A percentile compares a stretch with the other conserved stretches of the same genome.
phyloP scores from a whole-genome alignment of 345 rosid genomes.

The Populus deltoides region DNA sequence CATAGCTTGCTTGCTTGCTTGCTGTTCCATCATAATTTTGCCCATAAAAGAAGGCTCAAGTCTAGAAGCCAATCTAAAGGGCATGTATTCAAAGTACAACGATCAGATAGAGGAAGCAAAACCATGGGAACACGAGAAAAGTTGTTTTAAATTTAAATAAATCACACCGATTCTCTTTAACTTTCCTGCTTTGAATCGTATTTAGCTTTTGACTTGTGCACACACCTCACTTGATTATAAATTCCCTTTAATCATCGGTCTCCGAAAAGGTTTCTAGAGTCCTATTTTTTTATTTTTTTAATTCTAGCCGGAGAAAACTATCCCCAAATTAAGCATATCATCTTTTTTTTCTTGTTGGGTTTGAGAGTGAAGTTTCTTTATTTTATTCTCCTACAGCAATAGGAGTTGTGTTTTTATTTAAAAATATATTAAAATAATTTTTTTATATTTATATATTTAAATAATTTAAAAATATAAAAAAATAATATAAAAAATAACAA shows the following conservation, averaged over 20 bases:
- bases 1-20: too few species aligned
- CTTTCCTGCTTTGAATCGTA: neutral
- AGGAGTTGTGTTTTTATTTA: too few species aligned
- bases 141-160: neutral
- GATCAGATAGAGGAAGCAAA: neutral
- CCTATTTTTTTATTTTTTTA: neutral
- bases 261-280: neutral
- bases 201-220: constrained; percentile 16
- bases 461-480: too few species aligned
- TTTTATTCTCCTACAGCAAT: too few species aligned
- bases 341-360: neutral
- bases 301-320: neutral
- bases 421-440: too few species aligned
- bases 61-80: neutral
- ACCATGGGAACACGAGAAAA: constrained; percentile 5
- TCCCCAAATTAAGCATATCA: neutral
- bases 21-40: neutral
- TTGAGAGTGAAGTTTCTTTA: neutral
- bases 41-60: neutral
- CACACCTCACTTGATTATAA: neutral
- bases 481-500: too few species aligned
- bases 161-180: neutral
- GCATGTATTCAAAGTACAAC: neutral
- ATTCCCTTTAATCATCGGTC: constrained; percentile 2
- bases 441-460: too few species aligned